A percentile compares a stretch with the other conserved stretches of the same genome.
phyloP scores from a whole-genome alignment of 2,329 filamentous ascomycete genomes.

The Fusarium robinianum region DNA sequence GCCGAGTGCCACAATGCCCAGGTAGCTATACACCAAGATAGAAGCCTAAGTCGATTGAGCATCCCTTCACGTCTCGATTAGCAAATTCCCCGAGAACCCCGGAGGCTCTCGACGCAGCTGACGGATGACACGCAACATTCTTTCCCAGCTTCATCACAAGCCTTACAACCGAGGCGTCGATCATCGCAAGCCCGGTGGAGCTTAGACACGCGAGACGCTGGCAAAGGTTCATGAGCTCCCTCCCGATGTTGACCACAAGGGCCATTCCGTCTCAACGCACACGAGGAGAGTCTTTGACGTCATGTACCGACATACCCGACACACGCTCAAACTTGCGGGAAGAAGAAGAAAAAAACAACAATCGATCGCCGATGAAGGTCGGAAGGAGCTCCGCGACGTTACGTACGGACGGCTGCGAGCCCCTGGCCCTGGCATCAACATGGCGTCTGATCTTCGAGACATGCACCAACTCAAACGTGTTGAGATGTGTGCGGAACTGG shows the following conservation, averaged over 20 bases:
- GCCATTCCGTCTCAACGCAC: constrained; percentile 20
- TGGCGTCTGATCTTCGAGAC: constrained; percentile 17
- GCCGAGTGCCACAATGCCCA: too few species aligned
- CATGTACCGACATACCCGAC: constrained; percentile 9
- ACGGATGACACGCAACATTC: too few species aligned
- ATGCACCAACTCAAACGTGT: constrained; percentile 10
- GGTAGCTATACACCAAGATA: too few species aligned
- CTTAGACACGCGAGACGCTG: constrained; percentile 5
- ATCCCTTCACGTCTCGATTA: too few species aligned
- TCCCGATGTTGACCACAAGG: constrained; percentile 9
- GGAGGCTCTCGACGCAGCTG: too few species aligned
- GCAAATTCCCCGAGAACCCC: too few species aligned
- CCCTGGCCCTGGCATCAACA: constrained; percentile 14
- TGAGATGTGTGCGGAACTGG: constrained; percentile 14
- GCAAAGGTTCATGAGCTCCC: constrained; percentile 6
- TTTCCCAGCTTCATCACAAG: constrained; percentile 7
- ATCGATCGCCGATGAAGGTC: constrained; percentile 17
- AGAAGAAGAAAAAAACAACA: background rate
- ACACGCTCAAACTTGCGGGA: constrained; percentile 5
- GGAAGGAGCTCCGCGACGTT: constrained; percentile 9
- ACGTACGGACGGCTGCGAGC: constrained; percentile 9
- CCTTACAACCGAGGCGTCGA: background rate
- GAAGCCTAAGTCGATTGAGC: too few species aligned
- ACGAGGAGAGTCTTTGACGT: constrained; percentile 15
- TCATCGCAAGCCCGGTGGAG: background rate